These are phyloP conservation scores for Lactarius indigo DNA, from an alignment of 768 basidiomycete species.

Conservation along the genomic window DNA sequence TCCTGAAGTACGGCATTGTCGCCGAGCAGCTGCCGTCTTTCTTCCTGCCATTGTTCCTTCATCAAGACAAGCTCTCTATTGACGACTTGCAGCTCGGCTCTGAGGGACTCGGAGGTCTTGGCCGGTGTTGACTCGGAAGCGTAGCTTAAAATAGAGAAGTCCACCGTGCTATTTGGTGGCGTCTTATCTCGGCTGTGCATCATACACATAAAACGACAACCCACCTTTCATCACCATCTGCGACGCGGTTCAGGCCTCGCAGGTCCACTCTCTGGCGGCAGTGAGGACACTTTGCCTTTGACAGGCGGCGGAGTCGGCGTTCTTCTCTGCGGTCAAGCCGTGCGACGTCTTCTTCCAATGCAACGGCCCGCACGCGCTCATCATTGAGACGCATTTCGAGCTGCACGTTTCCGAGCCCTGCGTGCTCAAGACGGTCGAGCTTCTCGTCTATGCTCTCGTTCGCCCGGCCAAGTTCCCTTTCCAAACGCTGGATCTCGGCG, in stretches of 20 bases:
- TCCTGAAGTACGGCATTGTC: constrained; percentile 75
- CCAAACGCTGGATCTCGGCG: constrained; percentile 68
- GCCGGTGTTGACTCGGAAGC: constrained; percentile 61
- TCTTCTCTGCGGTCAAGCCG: constrained; percentile 66
- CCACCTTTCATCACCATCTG: constrained; percentile 62
- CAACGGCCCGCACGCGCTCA: constrained; percentile 52
- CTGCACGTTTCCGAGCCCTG: constrained; percentile 69
- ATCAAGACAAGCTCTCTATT: constrained; percentile 61
- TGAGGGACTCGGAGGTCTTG: constrained; percentile 61
- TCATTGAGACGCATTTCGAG: constrained; percentile 70
- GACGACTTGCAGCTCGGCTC: constrained; percentile 54
- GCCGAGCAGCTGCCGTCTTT: constrained; percentile 56
- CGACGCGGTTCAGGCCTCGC: constrained; percentile 38
- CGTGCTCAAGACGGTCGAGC: constrained; percentile 79
- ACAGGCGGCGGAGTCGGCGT: constrained; percentile 57
- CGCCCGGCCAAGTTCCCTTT: constrained; percentile 70
- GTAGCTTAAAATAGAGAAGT: constrained; percentile 46
- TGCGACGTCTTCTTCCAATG: constrained; percentile 66
- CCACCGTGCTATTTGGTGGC: constrained; percentile 43
- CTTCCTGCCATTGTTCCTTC: constrained; percentile 68
- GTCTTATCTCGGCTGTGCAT: background rate
- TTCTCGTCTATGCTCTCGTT: constrained; percentile 88
- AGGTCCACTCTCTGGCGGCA: constrained; percentile 63
- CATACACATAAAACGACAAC: background rate
- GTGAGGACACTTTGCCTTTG: constrained; percentile 62